Evolutionary conservation across 768 basidiomycete species (phyloP).

Genomic region (Lyophyllum semitale): DNA sequence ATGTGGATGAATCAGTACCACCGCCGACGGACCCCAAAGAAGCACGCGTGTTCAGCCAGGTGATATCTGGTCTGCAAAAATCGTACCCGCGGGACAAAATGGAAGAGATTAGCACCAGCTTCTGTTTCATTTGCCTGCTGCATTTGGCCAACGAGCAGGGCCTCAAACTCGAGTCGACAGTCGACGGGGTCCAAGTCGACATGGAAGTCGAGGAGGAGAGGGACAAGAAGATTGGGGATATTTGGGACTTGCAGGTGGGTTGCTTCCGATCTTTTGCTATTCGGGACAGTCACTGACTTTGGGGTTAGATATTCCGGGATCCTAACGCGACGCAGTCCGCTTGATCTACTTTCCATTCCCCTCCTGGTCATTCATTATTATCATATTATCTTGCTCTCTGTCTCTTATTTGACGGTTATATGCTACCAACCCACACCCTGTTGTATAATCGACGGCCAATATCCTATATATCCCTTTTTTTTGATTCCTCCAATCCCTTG

Average conservation of each 20-base stretch:
- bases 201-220: constrained; percentile 35
- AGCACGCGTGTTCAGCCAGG: constrained; percentile 71
- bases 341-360: constrained; percentile 14
- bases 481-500: background rate
- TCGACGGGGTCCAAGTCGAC: constrained; percentile 33
- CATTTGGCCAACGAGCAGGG: constrained; percentile 98
- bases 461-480: constrained; percentile 4
- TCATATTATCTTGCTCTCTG: constrained; percentile 5
- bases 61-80: constrained; percentile 78
- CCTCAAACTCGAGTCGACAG: constrained; percentile 68
- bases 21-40: constrained; percentile 64
- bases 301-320: constrained; percentile 48
- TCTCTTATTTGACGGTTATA: constrained; percentile 13
- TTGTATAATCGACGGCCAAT: constrained; percentile 17
- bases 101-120: constrained; percentile 97
- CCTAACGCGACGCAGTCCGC: constrained; percentile 43
- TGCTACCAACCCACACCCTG: constrained; percentile 11
- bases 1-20: constrained; percentile 48
- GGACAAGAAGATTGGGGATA: constrained; percentile 60
- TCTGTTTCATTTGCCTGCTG: constrained; percentile 97
- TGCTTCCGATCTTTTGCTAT: background rate
- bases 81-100: constrained; percentile 93
- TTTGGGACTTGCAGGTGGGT: constrained; percentile 73
- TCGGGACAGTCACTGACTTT: background rate
- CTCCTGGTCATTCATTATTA: background rate